Evolutionary conservation across 169 alveolate species (phyloP).

Genomic region (Eimeria brunetti): DNA sequence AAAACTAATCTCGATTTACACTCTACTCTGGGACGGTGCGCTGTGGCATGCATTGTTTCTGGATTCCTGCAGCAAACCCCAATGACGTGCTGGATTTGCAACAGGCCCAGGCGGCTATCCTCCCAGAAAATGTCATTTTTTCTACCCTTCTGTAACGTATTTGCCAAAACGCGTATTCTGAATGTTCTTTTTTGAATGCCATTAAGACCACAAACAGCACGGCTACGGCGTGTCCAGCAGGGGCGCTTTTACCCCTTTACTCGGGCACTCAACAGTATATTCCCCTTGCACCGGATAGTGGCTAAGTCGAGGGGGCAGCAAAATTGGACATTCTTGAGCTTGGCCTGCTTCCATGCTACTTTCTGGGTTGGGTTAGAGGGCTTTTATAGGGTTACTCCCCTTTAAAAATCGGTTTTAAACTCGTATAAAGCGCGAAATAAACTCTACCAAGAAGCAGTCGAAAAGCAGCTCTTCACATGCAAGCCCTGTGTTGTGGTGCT

Average conservation of each 20-base stretch:
- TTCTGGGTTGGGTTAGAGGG: background rate
- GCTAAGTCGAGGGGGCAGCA: background rate
- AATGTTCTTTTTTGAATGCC: background rate
- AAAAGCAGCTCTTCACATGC: background rate
- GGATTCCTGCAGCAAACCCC: background rate
- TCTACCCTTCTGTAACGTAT: slow-evolving; percentile 9
- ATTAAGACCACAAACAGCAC: background rate
- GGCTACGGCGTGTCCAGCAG: background rate
- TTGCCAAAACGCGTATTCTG: background rate
- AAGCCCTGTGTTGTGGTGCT: background rate
- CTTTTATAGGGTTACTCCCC: background rate
- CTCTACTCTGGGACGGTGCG: background rate
- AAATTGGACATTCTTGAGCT: background rate
- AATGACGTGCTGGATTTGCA: background rate
- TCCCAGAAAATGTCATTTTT: background rate
- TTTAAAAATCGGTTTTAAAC: background rate
- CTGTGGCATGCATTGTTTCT: background rate
- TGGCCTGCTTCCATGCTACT: background rate
- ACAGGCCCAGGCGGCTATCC: background rate
- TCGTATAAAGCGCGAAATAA: background rate
- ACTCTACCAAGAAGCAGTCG: background rate
- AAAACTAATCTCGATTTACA: background rate
- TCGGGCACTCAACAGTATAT: background rate
- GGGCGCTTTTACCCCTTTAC: background rate
- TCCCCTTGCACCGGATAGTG: background rate